Base-by-base conservation (phyloP, 2,329 filamentous ascomycete species). In the Curvularia hawaiiensis region DNA sequence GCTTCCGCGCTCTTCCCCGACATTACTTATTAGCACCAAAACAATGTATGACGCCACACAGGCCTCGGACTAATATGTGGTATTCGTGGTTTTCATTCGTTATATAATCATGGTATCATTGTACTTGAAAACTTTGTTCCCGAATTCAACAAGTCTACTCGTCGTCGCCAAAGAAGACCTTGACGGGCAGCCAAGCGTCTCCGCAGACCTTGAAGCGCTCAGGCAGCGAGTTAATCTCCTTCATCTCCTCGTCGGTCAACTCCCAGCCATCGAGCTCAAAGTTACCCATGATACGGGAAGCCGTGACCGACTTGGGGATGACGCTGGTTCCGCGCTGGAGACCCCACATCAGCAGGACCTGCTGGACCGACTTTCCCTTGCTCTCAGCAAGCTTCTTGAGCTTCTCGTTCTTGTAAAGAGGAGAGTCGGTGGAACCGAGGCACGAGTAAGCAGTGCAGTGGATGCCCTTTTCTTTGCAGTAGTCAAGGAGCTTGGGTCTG, bases 121-220 rank as follows among this genome's bases (percentile, higher is more conserved):
- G 38, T 45, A 58, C 40, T 18, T 45, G 49, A 55, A 44, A 50
- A 45, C 18, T 20, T 20, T 40, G 16, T 1, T 30, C 16, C 30
- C 8, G 6, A 31, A 33, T 14, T 40, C 22, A 40, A 46, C 5
- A 50, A n/a, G 26, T 47, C 52, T 74, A 92, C 80, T 93, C 90
- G 70, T 92, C 89, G 68, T 93, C 90, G 8, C 89, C 90, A 73
- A 91, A 91, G 83, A 95, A 95, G 35, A 94, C 90, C 82, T 88
- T 89, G 59, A 90, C 77, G 0, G 90, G 90, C 69, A 91, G 73
- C 88, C 89, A 94, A 28, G 72, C 78, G 73, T 94, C 91, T 35
- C 83, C 84, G 71, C 90, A 95, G 61, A 78, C 76, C 70, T 78
- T 96, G 83, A 93, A 94, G 50, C 91, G 85, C 60, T 90, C 89